Evolutionary conservation across 2,329 filamentous ascomycete genomes (phyloP), one percentile per base, ranked within the genome.

Genomic region (Chaetomium strumarium): DNA sequence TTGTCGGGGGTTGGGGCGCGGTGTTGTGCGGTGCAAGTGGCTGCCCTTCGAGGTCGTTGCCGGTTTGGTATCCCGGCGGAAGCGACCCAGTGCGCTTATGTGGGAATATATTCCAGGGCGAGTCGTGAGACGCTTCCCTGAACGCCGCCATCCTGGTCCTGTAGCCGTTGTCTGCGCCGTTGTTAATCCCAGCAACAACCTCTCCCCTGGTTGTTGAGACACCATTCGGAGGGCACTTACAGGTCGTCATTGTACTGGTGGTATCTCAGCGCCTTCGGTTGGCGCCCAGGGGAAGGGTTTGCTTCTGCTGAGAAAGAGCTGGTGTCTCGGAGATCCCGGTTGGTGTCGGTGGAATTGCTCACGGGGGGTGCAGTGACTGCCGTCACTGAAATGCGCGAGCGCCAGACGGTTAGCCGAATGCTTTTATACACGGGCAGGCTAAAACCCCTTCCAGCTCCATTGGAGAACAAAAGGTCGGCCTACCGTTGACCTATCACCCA

Each of bases 141-240:
- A 73, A 72, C 53, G 75, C 75, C 52, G 68, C 64, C 54, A 70
- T 68, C 67, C 72, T 77, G 56, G 73, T 70, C 48, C 65, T 67
- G 59, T 68, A 73, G 39, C 68, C 64, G 58, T 78, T 77, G 68
- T 75, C 75, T 77, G 62, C 20, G 19, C 37, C 2, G 34, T 29
- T 29, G 55, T 51, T 16, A 51, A 39, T 20, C 17, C 9, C 13
- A 19, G 13, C 13, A 29, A 33, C 12, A n/a, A n/a, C 3, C 13
- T n/a, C 8, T 8, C 12, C 10, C 13, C 34, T n/a, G 13, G 14
- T 14, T 5, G n/a, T n/a, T n/a, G n/a, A 10, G 14, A 4, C 33
- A 34, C 33, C 14, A 14, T 36, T 16, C 17, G 6, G 39, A 29
- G 34, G 17, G 13, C 17, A 5, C 49, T 46, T 46, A 51, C 49